These are phyloP conservation scores for Oldenlandia corymbosa DNA, from an alignment of 257 asterid species.

Conservation along the genomic window DNA sequence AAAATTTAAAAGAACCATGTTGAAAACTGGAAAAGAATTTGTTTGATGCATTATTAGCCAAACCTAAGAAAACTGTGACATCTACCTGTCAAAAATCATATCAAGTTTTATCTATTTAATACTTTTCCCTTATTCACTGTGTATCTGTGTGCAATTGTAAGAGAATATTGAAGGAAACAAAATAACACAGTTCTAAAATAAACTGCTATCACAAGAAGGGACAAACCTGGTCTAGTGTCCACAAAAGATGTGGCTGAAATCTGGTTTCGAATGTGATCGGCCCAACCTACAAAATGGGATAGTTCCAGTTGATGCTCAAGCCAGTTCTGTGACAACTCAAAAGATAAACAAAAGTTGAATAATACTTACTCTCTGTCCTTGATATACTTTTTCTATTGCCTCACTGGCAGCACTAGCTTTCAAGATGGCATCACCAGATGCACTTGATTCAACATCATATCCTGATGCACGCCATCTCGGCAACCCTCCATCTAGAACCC, in stretches of 20 bases:
- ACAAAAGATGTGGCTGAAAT: conserved; percentile 74
- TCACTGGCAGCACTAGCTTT: conserved; percentile 99
- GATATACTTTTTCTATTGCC: conserved; percentile 87
- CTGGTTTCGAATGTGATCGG: conserved; percentile 68
- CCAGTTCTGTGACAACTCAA: background rate
- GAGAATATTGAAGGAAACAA: background rate
- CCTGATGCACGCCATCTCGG: conserved; percentile 96
- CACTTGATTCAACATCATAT: conserved; percentile 85
- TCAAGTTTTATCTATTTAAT: no score
- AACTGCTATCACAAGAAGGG: background rate
- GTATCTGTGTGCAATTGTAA: background rate
- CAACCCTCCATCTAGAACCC: conserved; percentile 97
- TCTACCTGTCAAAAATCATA: no score
- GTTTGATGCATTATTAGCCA: background rate
- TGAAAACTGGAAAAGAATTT: no score
- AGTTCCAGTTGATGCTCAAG: conserved; percentile 1
- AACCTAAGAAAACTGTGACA: background rate
- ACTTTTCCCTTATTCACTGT: background rate
- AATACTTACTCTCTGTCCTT: conserved; percentile 49
- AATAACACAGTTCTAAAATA: background rate
- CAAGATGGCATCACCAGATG: conserved; percentile 86
- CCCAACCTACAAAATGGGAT: conserved; percentile 58
- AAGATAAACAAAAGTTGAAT: background rate
- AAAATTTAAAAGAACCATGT: conserved; percentile 8
- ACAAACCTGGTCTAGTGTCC: conserved; percentile 90